Conservation (phyloP, 257 asterid species). For the Haberlea rhodopensis region DNA sequence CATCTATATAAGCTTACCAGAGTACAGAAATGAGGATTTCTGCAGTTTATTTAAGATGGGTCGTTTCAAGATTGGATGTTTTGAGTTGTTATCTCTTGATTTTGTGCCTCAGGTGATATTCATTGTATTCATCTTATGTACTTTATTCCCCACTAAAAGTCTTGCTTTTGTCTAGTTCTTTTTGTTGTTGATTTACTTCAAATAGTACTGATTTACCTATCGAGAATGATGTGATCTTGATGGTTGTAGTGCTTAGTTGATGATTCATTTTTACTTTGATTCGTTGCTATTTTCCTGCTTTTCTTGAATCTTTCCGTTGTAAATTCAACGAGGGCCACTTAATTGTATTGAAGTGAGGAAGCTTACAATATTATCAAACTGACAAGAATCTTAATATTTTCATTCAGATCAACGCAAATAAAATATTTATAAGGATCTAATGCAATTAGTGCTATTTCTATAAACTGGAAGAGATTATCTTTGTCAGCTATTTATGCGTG, state of each 20-base stretch:
- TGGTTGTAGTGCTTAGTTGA: conserved; percentile 13
- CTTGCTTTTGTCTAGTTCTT: not conserved
- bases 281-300: not conserved
- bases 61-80: conserved; percentile 35
- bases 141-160: not conserved
- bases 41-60: conserved; percentile 15
- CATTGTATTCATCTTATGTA: conserved; percentile 16
- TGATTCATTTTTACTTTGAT: not conserved
- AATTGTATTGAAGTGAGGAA: conserved; percentile 24
- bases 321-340: conserved; percentile 14
- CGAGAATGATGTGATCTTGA: conserved; percentile 21
- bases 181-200: conserved; percentile 13
- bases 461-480: not conserved
- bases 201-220: conserved; percentile 3
- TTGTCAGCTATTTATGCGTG: not conserved
- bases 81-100: conserved; percentile 25
- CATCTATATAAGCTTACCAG: conserved; percentile 3
- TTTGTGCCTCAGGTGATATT: conserved; percentile 33
- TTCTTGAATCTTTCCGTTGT: not conserved
- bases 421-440: conserved; percentile 26
- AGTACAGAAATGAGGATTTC: conserved; percentile 1
- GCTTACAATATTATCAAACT: conserved; percentile 44
- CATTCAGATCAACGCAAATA: conserved; percentile 14
- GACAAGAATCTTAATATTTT: too few species aligned
- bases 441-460: conserved; percentile 23